phyloP scores from a whole-genome alignment of 2,329 filamentous ascomycete species.

The Thermothelomyces thermophilus region DNA sequence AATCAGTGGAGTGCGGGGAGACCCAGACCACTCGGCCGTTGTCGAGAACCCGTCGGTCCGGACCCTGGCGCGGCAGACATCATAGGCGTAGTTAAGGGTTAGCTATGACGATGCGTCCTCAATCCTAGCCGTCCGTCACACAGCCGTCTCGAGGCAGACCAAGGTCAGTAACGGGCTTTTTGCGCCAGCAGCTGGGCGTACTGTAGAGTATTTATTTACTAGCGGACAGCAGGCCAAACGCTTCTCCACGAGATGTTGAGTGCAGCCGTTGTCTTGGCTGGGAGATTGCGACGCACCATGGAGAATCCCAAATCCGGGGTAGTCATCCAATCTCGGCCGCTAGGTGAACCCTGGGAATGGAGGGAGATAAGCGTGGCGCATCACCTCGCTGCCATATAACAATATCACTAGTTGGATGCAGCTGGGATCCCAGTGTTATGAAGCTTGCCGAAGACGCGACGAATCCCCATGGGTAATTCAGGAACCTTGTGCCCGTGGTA shows the following conservation, averaged over 20 bases:
- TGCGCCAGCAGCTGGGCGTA: too few species aligned
- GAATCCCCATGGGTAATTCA: slow-evolving; percentile 14
- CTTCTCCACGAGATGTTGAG: too few species aligned
- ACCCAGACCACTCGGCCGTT: not conserved
- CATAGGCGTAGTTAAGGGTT: not conserved
- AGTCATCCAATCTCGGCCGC: slow-evolving; percentile 11
- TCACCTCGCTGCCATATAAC: not conserved
- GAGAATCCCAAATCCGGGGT: slow-evolving; percentile 24
- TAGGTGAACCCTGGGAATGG: not conserved
- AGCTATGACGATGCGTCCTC: too few species aligned
- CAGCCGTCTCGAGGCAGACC: too few species aligned
- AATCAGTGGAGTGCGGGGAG: slow-evolving; percentile 20
- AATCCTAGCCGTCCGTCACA: too few species aligned
- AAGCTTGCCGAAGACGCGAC: slow-evolving; percentile 14
- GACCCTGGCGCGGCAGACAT: not conserved
- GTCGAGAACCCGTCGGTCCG: not conserved
- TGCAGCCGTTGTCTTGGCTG: too few species aligned
- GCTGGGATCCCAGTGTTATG: slow-evolving; percentile 1
- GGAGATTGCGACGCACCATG: not conserved
- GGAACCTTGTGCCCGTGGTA: slow-evolving; percentile 1
- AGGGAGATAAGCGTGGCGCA: slow-evolving; percentile 17
- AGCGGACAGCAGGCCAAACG: too few species aligned
- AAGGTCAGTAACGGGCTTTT: too few species aligned
- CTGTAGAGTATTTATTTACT: too few species aligned
- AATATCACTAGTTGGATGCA: not conserved